phyloP scores from a whole-genome alignment of 352 stramenopile genomes.

The Globisporangium cederbergense region DNA sequence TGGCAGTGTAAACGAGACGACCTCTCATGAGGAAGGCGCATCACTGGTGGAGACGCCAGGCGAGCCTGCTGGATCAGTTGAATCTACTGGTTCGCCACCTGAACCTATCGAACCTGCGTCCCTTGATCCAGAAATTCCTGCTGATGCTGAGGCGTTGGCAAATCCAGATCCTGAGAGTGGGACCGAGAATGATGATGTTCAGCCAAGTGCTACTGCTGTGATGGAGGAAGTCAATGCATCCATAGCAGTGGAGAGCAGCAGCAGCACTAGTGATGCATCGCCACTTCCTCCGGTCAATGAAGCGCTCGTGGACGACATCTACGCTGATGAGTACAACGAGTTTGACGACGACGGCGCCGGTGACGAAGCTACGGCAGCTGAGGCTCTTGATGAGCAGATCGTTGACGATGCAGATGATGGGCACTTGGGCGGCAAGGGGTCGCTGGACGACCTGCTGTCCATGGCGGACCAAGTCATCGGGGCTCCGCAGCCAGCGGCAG shows the following conservation, averaged over 20 bases:
- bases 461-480: slow-evolving; percentile 7
- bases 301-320: slow-evolving; percentile 38
- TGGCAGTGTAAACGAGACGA: neutral
- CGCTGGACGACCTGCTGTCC: slow-evolving; percentile 15
- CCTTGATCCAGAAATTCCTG: neutral
- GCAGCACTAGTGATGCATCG: neutral
- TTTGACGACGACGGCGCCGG: slow-evolving; percentile 46
- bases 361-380: slow-evolving; percentile 23
- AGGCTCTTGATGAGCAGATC: slow-evolving; percentile 17
- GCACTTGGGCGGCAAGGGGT: neutral
- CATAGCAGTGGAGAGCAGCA: neutral
- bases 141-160: neutral
- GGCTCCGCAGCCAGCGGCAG: neutral
- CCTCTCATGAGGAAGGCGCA: neutral
- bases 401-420: neutral
- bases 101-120: neutral
- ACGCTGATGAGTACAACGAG: slow-evolving; percentile 51
- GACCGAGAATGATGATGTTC: neutral
- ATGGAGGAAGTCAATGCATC: neutral
- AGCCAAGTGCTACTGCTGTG: neutral
- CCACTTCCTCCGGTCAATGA: neutral
- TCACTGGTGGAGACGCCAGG: neutral
- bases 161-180: neutral
- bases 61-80: neutral
- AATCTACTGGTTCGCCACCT: neutral